phyloP scores from a whole-genome alignment of 169 alveolate species.

The Plasmodium blacklocki region DNA sequence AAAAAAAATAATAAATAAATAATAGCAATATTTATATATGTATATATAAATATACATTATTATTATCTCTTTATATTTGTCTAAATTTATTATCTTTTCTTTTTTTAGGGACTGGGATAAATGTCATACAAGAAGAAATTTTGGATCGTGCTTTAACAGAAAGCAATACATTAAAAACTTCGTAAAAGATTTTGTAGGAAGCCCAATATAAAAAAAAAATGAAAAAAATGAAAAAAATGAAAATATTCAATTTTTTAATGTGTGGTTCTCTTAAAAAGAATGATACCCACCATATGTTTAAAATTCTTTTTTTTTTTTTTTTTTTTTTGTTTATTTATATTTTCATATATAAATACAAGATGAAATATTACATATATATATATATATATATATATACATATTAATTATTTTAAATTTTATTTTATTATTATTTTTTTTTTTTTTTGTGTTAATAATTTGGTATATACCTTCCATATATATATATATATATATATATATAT shows the following conservation, averaged over 20 bases:
- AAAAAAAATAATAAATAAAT: neutral
- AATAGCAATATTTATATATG: neutral
- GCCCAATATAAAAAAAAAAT: constrained; percentile 4
- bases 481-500: too few species aligned
- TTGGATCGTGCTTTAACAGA: constrained; percentile 42
- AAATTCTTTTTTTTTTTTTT: constrained; percentile 13
- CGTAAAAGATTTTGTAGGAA: constrained; percentile 16
- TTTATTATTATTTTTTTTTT: too few species aligned
- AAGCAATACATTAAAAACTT: constrained; percentile 30
- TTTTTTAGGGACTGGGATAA: constrained; percentile 47
- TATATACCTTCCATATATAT: too few species aligned
- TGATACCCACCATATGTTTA: neutral
- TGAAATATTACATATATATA: too few species aligned
- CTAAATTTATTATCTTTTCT: neutral
- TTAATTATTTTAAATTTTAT: too few species aligned
- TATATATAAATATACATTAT: neutral
- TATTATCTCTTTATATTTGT: constrained; percentile 4
- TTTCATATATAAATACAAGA: too few species aligned
- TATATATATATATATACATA: too few species aligned
- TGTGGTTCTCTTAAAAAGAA: too few species aligned
- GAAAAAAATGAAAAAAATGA: too few species aligned
- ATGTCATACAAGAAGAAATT: constrained; percentile 34
- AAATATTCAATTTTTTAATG: too few species aligned
- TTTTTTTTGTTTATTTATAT: neutral
- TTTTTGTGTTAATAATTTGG: too few species aligned